Base-by-base conservation (phyloP, 2,329 filamentous ascomycete genomes). In the Aspergillus niger region DNA sequence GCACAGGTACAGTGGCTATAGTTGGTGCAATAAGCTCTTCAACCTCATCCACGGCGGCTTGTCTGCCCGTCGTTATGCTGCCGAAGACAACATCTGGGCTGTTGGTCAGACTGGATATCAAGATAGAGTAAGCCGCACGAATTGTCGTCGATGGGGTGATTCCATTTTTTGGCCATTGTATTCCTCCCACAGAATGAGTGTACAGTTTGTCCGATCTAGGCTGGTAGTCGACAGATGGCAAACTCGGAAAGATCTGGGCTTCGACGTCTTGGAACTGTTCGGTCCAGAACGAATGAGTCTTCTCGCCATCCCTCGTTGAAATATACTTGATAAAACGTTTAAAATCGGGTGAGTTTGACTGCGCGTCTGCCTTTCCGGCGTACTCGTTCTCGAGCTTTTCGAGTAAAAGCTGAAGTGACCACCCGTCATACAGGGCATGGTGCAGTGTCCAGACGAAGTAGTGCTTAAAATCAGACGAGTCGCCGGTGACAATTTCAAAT, bases 41-140 rank as follows among this genome's bases (percentile, higher is more conserved):
- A 10, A 79, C 72, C 2, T 70, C 75, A 8, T 64, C 47, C 17
- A 79, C 69, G 17, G 71, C 65, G 15, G 73, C 71, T 32, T 78
- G 71, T 5, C 77, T 69, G 1, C 77, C 77, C 52, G 72, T 73
- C 22, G 78, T 70, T 1, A 72, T 78, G 47, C 74, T 72, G 7
- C 74, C 77, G 67, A 77, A 79, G 3, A 76, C 55, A 7, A 77
- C 72, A 55, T 78, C 75, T 26, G 75, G 67, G 7, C 69, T 72
- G 2, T 69, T 69, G 6, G 72, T 72, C 53, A 74, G 74, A 5
- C 65, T 68, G 6, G 72, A 68, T 2, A 77, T 58, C 3, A 77
- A 57, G 24, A 79, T 53, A 2, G 71, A 71, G 75, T 74, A 77
- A 13, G 77, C 75, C 8, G 73, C 72, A 1, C 73, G 70, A 32